Base-by-base conservation (phyloP, 2,329 filamentous ascomycete species). In the Herpotrichia juniperi region DNA sequence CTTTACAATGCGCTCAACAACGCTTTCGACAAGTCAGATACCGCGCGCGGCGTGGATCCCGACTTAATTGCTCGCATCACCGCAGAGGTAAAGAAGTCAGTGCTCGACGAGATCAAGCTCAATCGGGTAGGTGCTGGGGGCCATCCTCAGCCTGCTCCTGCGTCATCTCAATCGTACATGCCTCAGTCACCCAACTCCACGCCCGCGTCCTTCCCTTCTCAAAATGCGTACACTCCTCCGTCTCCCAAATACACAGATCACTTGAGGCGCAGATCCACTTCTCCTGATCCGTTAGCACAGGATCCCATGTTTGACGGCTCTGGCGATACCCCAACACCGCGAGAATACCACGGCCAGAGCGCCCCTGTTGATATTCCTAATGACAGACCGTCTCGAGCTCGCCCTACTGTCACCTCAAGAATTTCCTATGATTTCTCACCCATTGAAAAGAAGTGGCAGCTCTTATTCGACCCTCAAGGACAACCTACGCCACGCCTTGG, bases 391-490 rank as follows among this genome's bases (percentile, higher is more conserved):
- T 48, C 61, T 21, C 57, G 59, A 26, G 42, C 62, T 24, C 59
- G 73, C 24, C 73, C 72, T 24, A 39, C 56, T 24, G 61, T 64
- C 12, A 57, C 63, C 1, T 48, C 53, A 30, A 66, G 69, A 44
- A 70, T 72, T 59, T 59, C 63, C 14, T 68, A 67, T 22, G 72
- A 74, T 25, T 71, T 68, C 30, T 72, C 70, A n/a, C 70, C 72
- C 12, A 72, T 74, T 35, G 89, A 93, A 68, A 84, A 83, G 66
- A 87, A 87, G 66, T 96, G 91, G 91, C 88, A 90, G 5, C 79
- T 79, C 9, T 72, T 96, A 2, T 96, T 96, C 66, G 85, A 89
- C 42, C 76, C 79, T 2, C 79, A 86, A 24, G 88, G 87, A 0
- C 80, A 82, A 50, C 85, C 89, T 1, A 93, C 90, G 0, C 73